A percentile compares a stretch with the other conserved stretches of the same genome.
Conservation (phyloP, 805 yeast species). For the Kockiozyma suomiensis region DNA sequence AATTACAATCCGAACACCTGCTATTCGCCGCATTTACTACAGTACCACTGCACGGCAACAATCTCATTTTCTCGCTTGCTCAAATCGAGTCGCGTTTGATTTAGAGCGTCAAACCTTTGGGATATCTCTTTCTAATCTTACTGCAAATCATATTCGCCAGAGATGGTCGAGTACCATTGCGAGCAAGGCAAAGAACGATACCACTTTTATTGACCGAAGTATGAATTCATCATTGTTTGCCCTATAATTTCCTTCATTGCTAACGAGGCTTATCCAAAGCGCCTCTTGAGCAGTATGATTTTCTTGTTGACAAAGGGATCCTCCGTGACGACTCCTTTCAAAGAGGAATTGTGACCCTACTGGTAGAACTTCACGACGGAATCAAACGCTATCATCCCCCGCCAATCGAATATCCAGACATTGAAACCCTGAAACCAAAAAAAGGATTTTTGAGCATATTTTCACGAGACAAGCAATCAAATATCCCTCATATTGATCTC, state of each 20-base stretch:
- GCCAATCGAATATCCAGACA: constrained; percentile 54
- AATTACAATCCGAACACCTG: constrained; percentile 3
- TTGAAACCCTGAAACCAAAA: constrained; percentile 55
- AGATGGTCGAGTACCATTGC: constrained; percentile 5
- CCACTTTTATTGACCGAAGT: constrained; percentile 14
- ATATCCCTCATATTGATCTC: constrained; percentile 20
- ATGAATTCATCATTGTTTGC: background rate
- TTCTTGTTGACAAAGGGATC: constrained; percentile 37
- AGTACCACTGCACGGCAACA: background rate
- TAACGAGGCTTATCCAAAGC: background rate
- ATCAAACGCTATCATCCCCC: constrained; percentile 66
- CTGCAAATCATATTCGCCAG: background rate
- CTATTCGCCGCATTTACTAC: background rate
- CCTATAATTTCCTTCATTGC: background rate
- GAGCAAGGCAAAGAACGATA: constrained; percentile 1
- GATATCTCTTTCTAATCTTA: background rate
- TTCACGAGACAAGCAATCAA: constrained; percentile 13
- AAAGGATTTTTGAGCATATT: constrained; percentile 42
- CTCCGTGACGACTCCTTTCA: constrained; percentile 76
- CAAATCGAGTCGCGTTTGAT: background rate
- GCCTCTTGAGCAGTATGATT: constrained; percentile 29
- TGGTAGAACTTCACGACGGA: constrained; percentile 61
- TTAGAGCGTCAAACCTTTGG: background rate
- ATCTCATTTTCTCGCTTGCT: background rate
- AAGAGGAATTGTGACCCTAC: constrained; percentile 64